Evolutionary conservation across 169 alveolate genomes (phyloP), one percentile per base, ranked within the genome.

Genomic region (Perkinsus marinus): DNA sequence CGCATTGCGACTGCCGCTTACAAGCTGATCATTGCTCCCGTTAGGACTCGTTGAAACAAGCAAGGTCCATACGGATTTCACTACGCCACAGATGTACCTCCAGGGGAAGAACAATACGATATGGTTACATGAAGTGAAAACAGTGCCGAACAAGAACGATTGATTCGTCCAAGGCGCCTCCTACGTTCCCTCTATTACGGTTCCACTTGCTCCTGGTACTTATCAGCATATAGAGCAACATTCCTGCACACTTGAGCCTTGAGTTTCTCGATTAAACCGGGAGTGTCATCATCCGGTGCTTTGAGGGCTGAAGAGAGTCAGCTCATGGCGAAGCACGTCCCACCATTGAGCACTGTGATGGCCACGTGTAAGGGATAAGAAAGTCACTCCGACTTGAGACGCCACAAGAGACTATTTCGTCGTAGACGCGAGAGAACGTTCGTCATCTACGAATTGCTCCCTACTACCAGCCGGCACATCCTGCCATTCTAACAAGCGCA

Each of bases 191-290:
- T n/a, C 37, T 57, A 57, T 26, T 39, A 43, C 38, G 43, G 79
- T 22, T 90, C 57, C 79, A 90, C 91, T 37, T 90, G 69, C 39
- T 90, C 91, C 91, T 90, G 91, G 91, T 90, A 90, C 69, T 90
- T 90, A 38, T 43, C 57, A 36, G 57, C 91, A 69, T 90, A 90
- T 41, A 90, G 69, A 36, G 69, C 69, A 36, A 90, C 39, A 43
- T 90, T 90, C 39, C 57, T 47, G 69, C 91, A 90, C 26, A 90
- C 57, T 37, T 90, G 91, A 13, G 91, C 69, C 69, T 57, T 57
- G 37, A 57, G 34, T 0, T 57, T 57, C 34, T 57, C 79, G 79
- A 57, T 57, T 0, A 30, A 13, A 13, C 79, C 79, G 22, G 79
- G 79, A 2, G 79, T 57, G 36, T 57, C 79, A 57, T 57, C 79